These are phyloP conservation scores for Ceratobasidium sp. DNA, from an alignment of 1,284 basidiomycete species.

Conservation along the genomic window DNA sequence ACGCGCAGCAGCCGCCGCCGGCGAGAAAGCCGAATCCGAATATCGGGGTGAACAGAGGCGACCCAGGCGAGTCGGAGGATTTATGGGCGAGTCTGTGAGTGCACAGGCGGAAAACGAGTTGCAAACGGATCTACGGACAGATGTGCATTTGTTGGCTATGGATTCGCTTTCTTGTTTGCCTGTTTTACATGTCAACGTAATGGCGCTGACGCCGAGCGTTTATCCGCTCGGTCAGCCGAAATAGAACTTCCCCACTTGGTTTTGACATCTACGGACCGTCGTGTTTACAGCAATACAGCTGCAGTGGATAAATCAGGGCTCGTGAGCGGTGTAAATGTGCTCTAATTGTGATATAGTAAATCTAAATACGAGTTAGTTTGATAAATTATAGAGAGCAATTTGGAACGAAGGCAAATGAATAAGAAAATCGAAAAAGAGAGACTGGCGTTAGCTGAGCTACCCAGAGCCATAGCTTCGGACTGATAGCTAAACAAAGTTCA, in stretches of 20 bases:
- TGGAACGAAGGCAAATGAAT: no score
- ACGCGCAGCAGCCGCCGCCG: constrained; percentile 9
- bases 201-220: neutral
- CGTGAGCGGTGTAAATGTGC: no score
- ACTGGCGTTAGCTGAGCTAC: no score
- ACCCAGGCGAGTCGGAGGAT: constrained; percentile 68
- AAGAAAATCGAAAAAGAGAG: no score
- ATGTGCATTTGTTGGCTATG: neutral
- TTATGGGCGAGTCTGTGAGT: constrained; percentile 68
- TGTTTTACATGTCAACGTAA: neutral
- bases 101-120: neutral
- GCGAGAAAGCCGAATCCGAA: constrained; percentile 39
- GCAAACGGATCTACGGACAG: neutral
- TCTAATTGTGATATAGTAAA: no score
- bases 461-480: no score
- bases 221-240: neutral
- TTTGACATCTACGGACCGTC: no score
- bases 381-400: no score
- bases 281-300: no score
- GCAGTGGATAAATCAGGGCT: no score
- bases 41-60: constrained; percentile 46
- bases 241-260: neutral
- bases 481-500: neutral
- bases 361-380: no score
- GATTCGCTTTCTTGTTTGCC: neutral